Evolutionary conservation across 331 rosid genomes (phyloP).

Genomic region (Saraca asoca): DNA sequence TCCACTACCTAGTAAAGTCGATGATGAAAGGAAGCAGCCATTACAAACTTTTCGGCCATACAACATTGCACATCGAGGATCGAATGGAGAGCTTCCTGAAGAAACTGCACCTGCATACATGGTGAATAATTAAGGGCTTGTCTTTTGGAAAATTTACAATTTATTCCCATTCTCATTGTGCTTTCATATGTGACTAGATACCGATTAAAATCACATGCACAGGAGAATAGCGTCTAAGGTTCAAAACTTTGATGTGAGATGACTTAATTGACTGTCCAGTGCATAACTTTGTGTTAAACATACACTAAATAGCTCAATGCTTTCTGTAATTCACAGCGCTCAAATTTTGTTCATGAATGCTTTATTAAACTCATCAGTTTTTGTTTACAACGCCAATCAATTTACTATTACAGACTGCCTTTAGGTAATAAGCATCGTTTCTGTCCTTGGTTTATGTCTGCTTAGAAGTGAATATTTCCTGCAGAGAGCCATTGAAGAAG

Average conservation of each 20-base stretch:
- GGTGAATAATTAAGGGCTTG: constrained; percentile 43
- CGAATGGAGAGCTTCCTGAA: constrained; percentile 94
- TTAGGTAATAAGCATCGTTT: background rate
- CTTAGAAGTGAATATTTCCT: constrained; percentile 13
- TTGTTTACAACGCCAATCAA: constrained; percentile 6
- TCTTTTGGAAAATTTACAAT: background rate
- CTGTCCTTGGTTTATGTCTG: constrained; percentile 12
- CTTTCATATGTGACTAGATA: too few species aligned
- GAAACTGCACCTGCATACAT: constrained; percentile 80
- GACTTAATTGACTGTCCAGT: too few species aligned
- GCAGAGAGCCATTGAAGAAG: constrained; percentile 96
- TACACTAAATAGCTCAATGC: constrained; percentile 3
- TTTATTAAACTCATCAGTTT: constrained; percentile 6
- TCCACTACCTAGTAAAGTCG: constrained; percentile 61
- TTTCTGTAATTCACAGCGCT: background rate
- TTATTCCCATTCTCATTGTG: too few species aligned
- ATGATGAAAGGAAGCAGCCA: constrained; percentile 44
- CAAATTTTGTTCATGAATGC: background rate
- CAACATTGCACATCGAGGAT: constrained; percentile 91
- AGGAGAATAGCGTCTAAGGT: too few species aligned
- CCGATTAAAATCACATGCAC: too few species aligned
- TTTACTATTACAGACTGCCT: constrained; percentile 9
- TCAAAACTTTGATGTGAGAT: too few species aligned
- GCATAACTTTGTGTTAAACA: background rate
- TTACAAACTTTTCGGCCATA: constrained; percentile 77